Percentiles rank a stretch among this genome's conserved stretches.
These are phyloP conservation scores for Colletotrichum sp. DNA, from an alignment of 2,329 filamentous ascomycete species.

Conservation along the genomic window DNA sequence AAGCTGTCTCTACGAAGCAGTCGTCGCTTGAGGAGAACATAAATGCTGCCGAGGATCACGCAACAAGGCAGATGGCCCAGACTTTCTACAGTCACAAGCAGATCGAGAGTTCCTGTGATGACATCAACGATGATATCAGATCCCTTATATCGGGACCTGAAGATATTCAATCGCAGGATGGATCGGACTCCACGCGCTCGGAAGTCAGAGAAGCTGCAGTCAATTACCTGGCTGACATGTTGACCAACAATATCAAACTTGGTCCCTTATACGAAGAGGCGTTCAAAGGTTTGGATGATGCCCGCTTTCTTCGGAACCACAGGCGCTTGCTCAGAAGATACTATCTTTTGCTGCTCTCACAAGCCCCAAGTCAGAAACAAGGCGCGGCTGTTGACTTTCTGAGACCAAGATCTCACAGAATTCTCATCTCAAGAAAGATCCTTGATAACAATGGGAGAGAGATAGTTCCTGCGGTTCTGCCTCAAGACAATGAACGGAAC, in stretches of 20 bases:
- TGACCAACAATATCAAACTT: rapidly evolving
- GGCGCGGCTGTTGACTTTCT: background rate
- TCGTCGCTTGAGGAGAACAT: background rate
- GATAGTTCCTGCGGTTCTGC: background rate
- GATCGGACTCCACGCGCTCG: background rate
- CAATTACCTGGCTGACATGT: background rate
- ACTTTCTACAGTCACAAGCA: background rate
- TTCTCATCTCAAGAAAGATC: background rate
- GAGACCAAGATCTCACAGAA: background rate
- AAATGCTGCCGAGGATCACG: rapidly evolving
- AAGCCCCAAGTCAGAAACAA: background rate
- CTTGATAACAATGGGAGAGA: background rate
- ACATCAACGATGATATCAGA: background rate
- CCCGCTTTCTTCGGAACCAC: background rate
- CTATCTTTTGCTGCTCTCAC: background rate
- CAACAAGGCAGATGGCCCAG: background rate
- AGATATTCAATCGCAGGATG: background rate
- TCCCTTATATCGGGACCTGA: background rate
- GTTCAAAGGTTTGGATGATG: rapidly evolving
- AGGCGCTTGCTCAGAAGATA: background rate
- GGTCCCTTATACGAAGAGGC: background rate
- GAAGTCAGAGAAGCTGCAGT: background rate
- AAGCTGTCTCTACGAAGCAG: background rate
- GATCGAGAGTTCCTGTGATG: background rate
- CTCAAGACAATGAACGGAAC: background rate